Evolutionary conservation across 257 asterid species (phyloP).

Genomic region (Forsythia viridissima): DNA sequence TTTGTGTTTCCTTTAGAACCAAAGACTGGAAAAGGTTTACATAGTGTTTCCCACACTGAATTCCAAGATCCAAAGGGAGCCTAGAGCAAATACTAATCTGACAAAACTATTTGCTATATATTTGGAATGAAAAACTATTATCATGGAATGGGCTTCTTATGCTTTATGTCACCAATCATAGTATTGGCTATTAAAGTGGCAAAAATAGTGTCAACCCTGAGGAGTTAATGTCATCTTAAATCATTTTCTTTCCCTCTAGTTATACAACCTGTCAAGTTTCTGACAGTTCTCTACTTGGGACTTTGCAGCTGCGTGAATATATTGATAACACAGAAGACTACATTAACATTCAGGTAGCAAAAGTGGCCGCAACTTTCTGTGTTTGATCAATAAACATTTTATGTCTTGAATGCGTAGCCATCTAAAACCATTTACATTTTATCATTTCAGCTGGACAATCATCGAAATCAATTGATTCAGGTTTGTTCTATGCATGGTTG

Average conservation of each 20-base stretch:
- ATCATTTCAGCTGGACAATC: constrained; percentile 81
- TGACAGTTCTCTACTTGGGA: neutral
- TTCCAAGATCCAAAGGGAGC: neutral
- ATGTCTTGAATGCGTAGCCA: neutral
- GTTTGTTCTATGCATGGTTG: constrained; percentile 28
- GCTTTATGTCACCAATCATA: neutral
- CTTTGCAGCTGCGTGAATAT: constrained; percentile 84
- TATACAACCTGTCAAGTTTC: neutral
- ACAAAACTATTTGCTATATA: neutral
- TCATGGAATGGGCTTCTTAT: neutral
- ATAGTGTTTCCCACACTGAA: neutral
- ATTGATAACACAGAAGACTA: constrained; percentile 94
- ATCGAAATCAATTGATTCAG: constrained; percentile 95
- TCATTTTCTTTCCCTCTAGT: neutral
- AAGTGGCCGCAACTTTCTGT: neutral
- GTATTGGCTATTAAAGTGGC: neutral
- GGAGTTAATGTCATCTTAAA: neutral
- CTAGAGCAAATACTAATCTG: neutral
- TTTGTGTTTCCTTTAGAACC: neutral
- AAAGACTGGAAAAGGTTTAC: neutral
- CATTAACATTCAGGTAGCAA: constrained; percentile 83
- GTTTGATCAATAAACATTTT: neutral
- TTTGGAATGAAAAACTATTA: neutral
- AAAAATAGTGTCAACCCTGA: neutral
- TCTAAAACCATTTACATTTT: constrained; percentile 19